Evolutionary conservation across 768 basidiomycete species (phyloP), one percentile per base, ranked within the genome.

Genomic region (Punctularia strigosozonata): DNA sequence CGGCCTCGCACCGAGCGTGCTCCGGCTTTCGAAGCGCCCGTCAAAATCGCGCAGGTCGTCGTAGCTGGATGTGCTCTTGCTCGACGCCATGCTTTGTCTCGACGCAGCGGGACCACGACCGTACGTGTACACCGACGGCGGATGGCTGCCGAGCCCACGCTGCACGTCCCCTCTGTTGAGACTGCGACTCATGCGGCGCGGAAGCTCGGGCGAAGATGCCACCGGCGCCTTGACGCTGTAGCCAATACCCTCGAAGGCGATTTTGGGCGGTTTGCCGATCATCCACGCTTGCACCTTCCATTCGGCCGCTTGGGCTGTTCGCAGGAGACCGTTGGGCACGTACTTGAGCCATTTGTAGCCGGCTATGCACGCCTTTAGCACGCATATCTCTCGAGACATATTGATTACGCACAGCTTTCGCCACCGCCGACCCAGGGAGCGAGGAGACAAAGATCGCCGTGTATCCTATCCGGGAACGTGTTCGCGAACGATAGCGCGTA

Each of bases 281-380:
- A 88, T 87, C 87, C 92, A 98, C 0, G 87, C 85, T 52, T 95
- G 90, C 32, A 98, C 67, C 57, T 84, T 89, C 91, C 91, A 97
- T 53, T 99, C 94, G 0, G 94, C 94, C 4, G 90, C 87, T 57
- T 94, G 91, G 1, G 91, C 94, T 0, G 91, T 91, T 64, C 86
- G 90, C 46, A 99, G 66, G 26, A 99, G 75, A 21, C 85, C 79
- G 43, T 85, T 87, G 1, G 94, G 94, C 5, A 99, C 85, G 54
- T 91, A 98, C 59, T 91, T 94, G 38, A 99, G 70, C 90, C 91
- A 97, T 53, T 83, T 91, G 63, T 95, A 97, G 13, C 87, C 81
- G 51, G 71, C 83, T 85, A 45, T 7, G 15, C 8, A 15, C 15
- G 15, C 15, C 26, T 8, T 28, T 28, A 28, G 36, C 22, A 19